Evolutionary conservation across 2,329 filamentous ascomycete species (phyloP), one percentile per base, ranked within the genome.

Genomic region (Fusarium nisikadoi): DNA sequence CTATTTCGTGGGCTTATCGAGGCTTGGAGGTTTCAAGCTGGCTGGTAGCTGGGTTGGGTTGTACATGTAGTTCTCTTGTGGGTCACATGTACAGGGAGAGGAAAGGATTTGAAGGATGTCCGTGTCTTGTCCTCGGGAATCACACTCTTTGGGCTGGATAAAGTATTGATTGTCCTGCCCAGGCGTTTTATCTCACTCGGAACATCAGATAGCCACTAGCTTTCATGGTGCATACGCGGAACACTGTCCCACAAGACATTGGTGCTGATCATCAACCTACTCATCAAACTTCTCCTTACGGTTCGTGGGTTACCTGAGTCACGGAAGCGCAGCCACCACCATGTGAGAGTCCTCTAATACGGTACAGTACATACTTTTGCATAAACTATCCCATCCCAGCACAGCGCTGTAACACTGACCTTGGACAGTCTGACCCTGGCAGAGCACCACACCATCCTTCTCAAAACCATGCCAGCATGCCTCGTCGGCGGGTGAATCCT

Each of bases 291-390:
- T 65, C 71, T 66, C 64, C 66, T 73, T 68, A 60, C 68, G 63
- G 64, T 68, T 67, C 46, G 55, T 72, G 70, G 64, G 69, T 71
- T 70, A 66, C 56, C 53, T 43, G 50, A 74, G 61, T 68, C 62
- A 58, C 64, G 49, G 55, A 73, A 73, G 61, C 53, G 68, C 65
- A 69, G 54, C 60, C 71, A 72, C 65, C 57, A 43, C 55, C 62
- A 65, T 76, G 67, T 75, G 70, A 75, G 57, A 45, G 63, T 65
- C 62, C 38, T 42, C 62, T 25, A 35, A 50, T 35, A 50, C 31
- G n/a, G 31, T 50, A 31, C 46, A 25, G n/a, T 50, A 50, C 45
- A 65, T 60, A 56, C 67, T 67, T 66, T 55, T 47, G 52, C 36
- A 65, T 63, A 64, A 47, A 38, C 36, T 38, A 46, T 43, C 41